Conservation (phyloP, 495 filamentous ascomycete species). For the Penicillium salamii region DNA sequence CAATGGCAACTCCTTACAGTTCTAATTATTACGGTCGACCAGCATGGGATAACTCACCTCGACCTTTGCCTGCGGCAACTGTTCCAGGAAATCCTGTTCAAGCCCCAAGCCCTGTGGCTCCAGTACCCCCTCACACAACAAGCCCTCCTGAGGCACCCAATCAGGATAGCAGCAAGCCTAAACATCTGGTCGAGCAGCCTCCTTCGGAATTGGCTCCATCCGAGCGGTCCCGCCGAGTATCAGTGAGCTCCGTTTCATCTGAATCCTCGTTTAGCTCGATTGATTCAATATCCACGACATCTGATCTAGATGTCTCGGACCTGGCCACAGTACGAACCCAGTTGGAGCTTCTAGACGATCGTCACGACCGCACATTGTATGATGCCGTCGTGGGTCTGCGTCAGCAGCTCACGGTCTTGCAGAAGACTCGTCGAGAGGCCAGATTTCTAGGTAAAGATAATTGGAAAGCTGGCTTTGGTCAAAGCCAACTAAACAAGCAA, state of each 20-base stretch:
- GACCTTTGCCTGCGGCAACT: not conserved
- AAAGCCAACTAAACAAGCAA: constrained; percentile 11
- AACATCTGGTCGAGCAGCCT: not conserved
- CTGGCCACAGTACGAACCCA: constrained; percentile 41
- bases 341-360: constrained; percentile 35
- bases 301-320: constrained; percentile 40
- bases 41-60: constrained; percentile 4
- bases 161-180: not conserved
- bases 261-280: constrained; percentile 41
- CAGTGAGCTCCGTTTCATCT: constrained; percentile 35
- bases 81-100: not conserved
- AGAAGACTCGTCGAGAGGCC: constrained; percentile 38
- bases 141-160: not conserved
- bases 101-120: constrained; percentile 4
- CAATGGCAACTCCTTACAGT: not conserved
- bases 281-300: constrained; percentile 41
- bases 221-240: constrained; percentile 31
- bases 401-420: constrained; percentile 32
- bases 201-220: not conserved
- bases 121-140: not conserved
- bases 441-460: constrained; percentile 19
- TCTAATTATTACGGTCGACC: constrained; percentile 1
- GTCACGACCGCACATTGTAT: constrained; percentile 41
- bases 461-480: constrained; percentile 25
- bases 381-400: constrained; percentile 41